These are phyloP conservation scores for Zangia roseola DNA, from an alignment of 768 basidiomycete genomes.

Conservation along the genomic window DNA sequence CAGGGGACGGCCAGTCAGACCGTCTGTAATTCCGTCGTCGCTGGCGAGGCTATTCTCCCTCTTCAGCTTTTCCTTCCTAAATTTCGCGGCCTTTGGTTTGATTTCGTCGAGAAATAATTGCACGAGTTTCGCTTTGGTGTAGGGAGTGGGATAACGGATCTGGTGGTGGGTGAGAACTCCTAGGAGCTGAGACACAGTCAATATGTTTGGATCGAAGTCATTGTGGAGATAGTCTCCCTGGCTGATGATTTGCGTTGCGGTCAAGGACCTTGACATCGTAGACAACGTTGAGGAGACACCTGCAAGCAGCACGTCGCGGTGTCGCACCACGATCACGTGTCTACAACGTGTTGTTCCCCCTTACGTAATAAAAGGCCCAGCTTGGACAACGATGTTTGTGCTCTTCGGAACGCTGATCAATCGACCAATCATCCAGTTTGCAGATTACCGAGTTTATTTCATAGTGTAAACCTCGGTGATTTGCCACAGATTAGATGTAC, in stretches of 20 bases:
- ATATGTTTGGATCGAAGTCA: slow-evolving; percentile 68
- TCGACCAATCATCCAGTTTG: no score
- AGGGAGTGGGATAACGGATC: slow-evolving; percentile 68
- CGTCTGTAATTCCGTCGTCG: slow-evolving; percentile 81
- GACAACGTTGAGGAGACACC: slow-evolving; percentile 14
- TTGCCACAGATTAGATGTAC: slow-evolving; percentile 6
- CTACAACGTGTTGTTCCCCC: background rate
- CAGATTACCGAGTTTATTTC: no score
- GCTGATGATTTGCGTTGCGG: slow-evolving; percentile 72
- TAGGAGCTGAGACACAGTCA: slow-evolving; percentile 80
- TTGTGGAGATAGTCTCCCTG: slow-evolving; percentile 77
- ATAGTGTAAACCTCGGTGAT: no score
- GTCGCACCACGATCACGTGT: slow-evolving; percentile 22
- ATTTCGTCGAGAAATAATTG: slow-evolving; percentile 78
- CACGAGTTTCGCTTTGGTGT: slow-evolving; percentile 76
- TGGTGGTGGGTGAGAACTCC: slow-evolving; percentile 78
- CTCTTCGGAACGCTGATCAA: background rate
- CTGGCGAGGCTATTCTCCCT: slow-evolving; percentile 71
- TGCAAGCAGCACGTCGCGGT: background rate
- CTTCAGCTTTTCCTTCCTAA: slow-evolving; percentile 64
- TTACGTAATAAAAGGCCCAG: no score
- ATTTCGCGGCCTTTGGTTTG: slow-evolving; percentile 52
- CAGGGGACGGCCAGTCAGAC: slow-evolving; percentile 73
- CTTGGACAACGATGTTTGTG: no score
- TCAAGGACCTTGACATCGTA: slow-evolving; percentile 66